Evolutionary conservation across 2,329 filamentous ascomycete genomes (phyloP), one percentile per base, ranked within the genome.

Genomic region (Apiospora koreana): DNA sequence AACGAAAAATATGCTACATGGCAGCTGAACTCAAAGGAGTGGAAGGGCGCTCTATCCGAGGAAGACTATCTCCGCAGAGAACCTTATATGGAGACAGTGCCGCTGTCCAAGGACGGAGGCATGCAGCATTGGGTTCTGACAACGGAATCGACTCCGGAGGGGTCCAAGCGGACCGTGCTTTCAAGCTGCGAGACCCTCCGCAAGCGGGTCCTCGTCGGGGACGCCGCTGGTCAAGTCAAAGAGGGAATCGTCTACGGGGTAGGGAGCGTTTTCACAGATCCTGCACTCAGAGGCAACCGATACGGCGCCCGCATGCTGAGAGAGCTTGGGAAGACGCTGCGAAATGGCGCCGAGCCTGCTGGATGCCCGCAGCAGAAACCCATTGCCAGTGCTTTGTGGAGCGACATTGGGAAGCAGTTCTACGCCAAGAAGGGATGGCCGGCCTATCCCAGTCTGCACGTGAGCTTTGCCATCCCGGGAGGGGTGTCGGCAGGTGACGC

Each of bases 331-430:
- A 46, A 68, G 25, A 28, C 1, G 62, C 42, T 46, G 28, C 46
- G 48, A 12, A 16, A 70, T 12, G 69, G 69, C 3, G 70, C 28
- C 18, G 65, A 46, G n/a, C 41, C 68, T 65, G 69, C 72, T 67
- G 74, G 73, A 18, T 68, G 68, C 1, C 72, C 72, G 7, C 74
- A 81, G 54, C 74, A 81, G 54, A 75, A 73, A 67, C 76, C 73
- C 46, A 77, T 89, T 18, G 96, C 95, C 80, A 95, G 93, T 0
- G 88, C 97, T 9, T 85, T 98, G 10, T 97, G 91, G 81, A 97
- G 94, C 10, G 94, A 97, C 76, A 94, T 97, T 73, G 94, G 95
- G 25, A 92, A 94, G 84, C 83, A 84, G 48, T 98, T 94, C 81
- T 98, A 98, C 81, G 88, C 92, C 3, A 86, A 85, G 42, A 86